Evolutionary conservation across 1,139 yeast species (phyloP).

Genomic region (Candida pseudoviswanathii): DNA sequence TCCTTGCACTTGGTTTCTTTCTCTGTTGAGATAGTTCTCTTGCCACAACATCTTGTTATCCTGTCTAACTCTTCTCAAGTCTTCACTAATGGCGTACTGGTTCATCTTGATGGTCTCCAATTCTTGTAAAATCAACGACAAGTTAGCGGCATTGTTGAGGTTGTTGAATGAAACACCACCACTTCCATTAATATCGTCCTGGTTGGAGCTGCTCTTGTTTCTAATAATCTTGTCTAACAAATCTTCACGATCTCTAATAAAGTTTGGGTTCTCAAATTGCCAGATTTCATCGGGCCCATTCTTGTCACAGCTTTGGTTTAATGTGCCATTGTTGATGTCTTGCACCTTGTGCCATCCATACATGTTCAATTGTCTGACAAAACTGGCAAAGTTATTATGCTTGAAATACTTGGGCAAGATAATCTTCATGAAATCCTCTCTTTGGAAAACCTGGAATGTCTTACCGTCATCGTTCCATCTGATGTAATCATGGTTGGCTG

Average conservation of each 20-base stretch:
- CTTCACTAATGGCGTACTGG: slow-evolving; percentile 82
- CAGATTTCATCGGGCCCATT: slow-evolving; percentile 47
- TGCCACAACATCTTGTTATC: slow-evolving; percentile 93
- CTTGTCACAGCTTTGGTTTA: slow-evolving; percentile 55
- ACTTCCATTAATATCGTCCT: slow-evolving; percentile 29
- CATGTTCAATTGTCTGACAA: slow-evolving; percentile 95
- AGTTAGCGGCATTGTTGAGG: slow-evolving; percentile 37
- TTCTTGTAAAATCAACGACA: slow-evolving; percentile 64
- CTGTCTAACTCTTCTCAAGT: slow-evolving; percentile 74
- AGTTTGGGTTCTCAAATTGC: slow-evolving; percentile 85
- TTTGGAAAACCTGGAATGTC: slow-evolving; percentile 78
- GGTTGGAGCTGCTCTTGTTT: slow-evolving; percentile 40
- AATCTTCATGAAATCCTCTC: slow-evolving; percentile 83
- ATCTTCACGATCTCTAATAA: slow-evolving; percentile 69
- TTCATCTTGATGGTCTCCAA: slow-evolving; percentile 74
- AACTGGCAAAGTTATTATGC: slow-evolving; percentile 91
- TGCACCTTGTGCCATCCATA: slow-evolving; percentile 98
- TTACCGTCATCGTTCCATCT: slow-evolving; percentile 87
- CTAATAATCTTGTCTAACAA: slow-evolving; percentile 70
- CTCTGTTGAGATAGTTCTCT: slow-evolving; percentile 81
- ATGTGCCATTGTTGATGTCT: slow-evolving; percentile 69
- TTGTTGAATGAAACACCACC: slow-evolving; percentile 6
- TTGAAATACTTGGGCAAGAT: slow-evolving; percentile 90
- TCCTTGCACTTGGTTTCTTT: slow-evolving; percentile 81
- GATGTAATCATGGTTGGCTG: slow-evolving; percentile 65